Percentiles rank a stretch among this genome's conserved stretches.
phyloP scores from a whole-genome alignment of 2,329 filamentous ascomycete species.

The Claviceps sp. region DNA sequence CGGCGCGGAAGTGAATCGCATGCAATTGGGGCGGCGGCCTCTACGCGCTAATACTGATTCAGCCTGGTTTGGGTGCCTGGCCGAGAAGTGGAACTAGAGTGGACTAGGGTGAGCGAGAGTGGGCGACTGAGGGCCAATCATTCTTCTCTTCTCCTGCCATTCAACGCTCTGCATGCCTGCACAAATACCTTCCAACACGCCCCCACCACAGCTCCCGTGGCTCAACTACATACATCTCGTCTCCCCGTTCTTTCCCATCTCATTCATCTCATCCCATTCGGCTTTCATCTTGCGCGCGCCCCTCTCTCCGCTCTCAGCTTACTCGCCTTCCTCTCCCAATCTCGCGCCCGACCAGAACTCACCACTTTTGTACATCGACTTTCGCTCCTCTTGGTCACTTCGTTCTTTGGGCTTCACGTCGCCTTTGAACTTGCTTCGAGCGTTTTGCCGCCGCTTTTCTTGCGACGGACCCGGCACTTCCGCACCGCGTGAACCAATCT shows the following conservation, averaged over 20 bases:
- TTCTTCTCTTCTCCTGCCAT: conserved; percentile 3
- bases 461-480: background rate
- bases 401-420: background rate
- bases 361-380: background rate
- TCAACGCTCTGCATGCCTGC: conserved; percentile 1
- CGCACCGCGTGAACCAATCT: background rate
- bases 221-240: conserved; percentile 1
- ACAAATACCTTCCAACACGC: conserved; percentile 6
- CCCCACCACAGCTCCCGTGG: background rate
- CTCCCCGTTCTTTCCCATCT: conserved; percentile 3
- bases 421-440: background rate
- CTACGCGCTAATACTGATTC: background rate
- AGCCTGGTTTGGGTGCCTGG: conserved; percentile 1
- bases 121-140: conserved; percentile 1
- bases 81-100: too few species aligned
- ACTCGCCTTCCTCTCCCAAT: background rate
- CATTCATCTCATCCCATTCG: conserved; percentile 3
- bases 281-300: conserved; percentile 1
- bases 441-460: background rate
- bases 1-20: too few species aligned
- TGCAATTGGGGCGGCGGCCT: too few species aligned
- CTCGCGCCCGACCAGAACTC: background rate
- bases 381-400: background rate
- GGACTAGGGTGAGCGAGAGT: too few species aligned
- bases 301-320: background rate